Evolutionary conservation across 2,329 filamentous ascomycete genomes (phyloP), one percentile per base, ranked within the genome.

Genomic region (Neocatenulostroma microsporum): DNA sequence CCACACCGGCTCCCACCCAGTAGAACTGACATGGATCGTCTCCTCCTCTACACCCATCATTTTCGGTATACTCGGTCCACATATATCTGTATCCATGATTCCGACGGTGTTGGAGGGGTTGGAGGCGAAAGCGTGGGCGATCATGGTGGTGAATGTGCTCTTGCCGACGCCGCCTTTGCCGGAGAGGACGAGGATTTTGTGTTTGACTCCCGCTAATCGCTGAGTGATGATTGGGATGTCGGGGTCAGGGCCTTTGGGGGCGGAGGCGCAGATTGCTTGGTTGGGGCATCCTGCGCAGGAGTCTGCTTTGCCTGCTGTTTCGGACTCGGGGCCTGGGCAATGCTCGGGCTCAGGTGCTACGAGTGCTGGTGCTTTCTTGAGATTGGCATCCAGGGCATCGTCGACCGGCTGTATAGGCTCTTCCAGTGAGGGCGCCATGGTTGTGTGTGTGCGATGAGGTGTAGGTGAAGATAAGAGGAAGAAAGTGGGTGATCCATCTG

Each of bases 21-120:
- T 77, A 36, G 77, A 82, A 56, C 81, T 91, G 36, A 94, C 78
- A 60, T 98, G 91, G 35, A 98, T 91, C 1, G 84, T 94, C 65
- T 98, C 89, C 18, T 78, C 69, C 62, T 95, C 88, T 1, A 95
- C 89, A 21, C 91, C 91, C 80, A 98, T 88, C 89, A 98, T 96
- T 67, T 95, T 95, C 14, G 91, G 91, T 53, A 98, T 95, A 46
- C 80, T 86, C 1, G 91, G 91, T 0, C 91, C 91, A 64, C 87
- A 95, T 45, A 98, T 94, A 62, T 98, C 91, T 6, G 91, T 93
- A 63, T 98, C 91, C 86, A 96, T 95, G 51, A 98, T 81, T 13
- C 89, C 91, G 19, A 98, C 84, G 1, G 78, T 85, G 39, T 70
- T 81, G 30, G 81, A 76, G 0, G 81, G 78, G 60, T 93, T 85